Base-by-base conservation (phyloP, 176 grass and related monocot species). In the Thinopyrum elongatum region DNA sequence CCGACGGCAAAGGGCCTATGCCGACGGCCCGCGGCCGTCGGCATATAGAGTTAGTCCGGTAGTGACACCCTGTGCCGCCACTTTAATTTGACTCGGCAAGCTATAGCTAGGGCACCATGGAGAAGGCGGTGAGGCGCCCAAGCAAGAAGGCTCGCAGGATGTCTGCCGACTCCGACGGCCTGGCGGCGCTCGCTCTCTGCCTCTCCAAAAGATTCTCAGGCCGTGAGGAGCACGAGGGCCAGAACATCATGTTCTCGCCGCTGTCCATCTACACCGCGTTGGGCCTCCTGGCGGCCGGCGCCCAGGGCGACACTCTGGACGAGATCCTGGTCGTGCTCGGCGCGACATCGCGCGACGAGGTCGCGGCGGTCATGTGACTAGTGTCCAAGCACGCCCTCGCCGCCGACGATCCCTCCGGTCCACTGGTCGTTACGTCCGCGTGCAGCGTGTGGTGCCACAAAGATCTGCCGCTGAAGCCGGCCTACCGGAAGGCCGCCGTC, bases 381-480 rank as follows among this genome's bases (percentile, higher is more conserved):
- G 16, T 78, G 31, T 25, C 1, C 2, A 60, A 66, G 61, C 31
- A 31, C 14, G 83, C 61, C 68, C 68, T 85, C 5, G 44, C 68
- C 69, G 16, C 38, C 14, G 13, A 4, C 0, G 44, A 13, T 1
- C 3, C 17, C 4, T 44, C 53, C 9, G 90, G 57, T 21, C 83
- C 90, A 4, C 72, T 12, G 21, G 55, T 92, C 7, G 69, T 73
- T 42, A 16, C 79, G 10, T 88, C 65, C 73, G 65, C 75, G 25
- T 79, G 75, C 41, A 79, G 72, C 7, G 51, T 86, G 53, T 92
- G 82, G 79, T 66, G 73, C 23, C 83, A 44, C 11, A 92, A 74
- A 17, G 36, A 36, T 11, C 5, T 57, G 49, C 0, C 30, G 16
- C 60, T 91, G 39, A 91, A 83, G 81, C 60, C 76, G n/a, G 15